Base-by-base conservation (phyloP, 2,329 filamentous ascomycete species). In the Eutypella sp. region DNA sequence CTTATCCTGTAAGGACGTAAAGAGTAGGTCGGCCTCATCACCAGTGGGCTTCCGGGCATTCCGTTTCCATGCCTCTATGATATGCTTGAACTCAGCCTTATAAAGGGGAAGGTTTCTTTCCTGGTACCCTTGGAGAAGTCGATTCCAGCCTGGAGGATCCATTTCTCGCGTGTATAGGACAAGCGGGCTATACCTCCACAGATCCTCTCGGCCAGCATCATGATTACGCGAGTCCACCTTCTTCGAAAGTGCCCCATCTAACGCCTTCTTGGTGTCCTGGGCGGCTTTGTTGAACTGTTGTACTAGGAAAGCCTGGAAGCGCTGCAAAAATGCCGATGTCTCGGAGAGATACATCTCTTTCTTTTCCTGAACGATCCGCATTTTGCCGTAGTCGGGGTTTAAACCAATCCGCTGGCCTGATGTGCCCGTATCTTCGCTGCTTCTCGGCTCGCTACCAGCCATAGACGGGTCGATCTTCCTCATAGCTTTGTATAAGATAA, bases 331-430 rank as follows among this genome's bases (percentile, higher is more conserved):
- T 44, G 79, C 69, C 19, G 76, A 71, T 54, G 85, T 89, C 62
- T 95, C 88, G 13, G 82, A 75, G 46, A 84, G 74, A 60, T 96
- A 99, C 62, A 89, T 85, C 52, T 95, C 87, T 65, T 90, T 93
- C 77, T 96, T 96, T 66, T 97, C 90, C 56, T 90, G 88, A 22
- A 99, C 81, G 34, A 95, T 91, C 45, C 88, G 84, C 92, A 99
- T 97, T 55, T 89, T 85, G 27, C 88, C 89, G 51, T 85, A 89
- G 58, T 89, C 87, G 42, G 79, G 84, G 56, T 87, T 83, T 11
- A 86, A 79, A 4, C 75, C 74, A 22, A 68, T 66, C 11, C 68
- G 62, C 44, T 75, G 72, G 42, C 71, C 67, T n/a, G 58, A 58
- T 25, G 70, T 64, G 47, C 75, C 73, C 15, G 69, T 59, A 45